Conservation (phyloP, 495 filamentous ascomycete genomes). For the Tuber umbilicatum region DNA sequence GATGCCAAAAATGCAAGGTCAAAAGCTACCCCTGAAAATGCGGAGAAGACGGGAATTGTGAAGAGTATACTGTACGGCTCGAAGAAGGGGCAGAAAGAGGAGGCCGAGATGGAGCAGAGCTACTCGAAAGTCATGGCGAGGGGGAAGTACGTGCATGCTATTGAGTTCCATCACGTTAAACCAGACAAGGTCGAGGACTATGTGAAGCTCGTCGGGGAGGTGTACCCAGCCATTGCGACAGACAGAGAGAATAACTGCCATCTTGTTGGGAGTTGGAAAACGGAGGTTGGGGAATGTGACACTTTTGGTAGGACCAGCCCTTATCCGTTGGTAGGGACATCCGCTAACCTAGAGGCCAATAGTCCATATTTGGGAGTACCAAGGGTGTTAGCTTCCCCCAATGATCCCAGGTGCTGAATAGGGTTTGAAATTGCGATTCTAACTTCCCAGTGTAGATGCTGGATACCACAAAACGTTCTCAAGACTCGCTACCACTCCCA, state of each 20-base stretch:
- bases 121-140: conserved; percentile 90
- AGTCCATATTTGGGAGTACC: conserved; percentile 99
- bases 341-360: conserved; percentile 12
- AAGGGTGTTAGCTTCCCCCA: conserved; percentile 59
- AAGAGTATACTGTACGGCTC: conserved; percentile 86
- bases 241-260: conserved; percentile 83
- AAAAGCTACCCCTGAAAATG: conserved; percentile 53
- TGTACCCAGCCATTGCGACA: conserved; percentile 82
- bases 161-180: conserved; percentile 94
- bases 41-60: conserved; percentile 25
- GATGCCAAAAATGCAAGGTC: conserved; percentile 71
- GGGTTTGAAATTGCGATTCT: not conserved
- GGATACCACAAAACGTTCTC: conserved; percentile 91
- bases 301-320: conserved; percentile 70
- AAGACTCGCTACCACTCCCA: conserved; percentile 68
- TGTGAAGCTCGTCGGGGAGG: conserved; percentile 78
- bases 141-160: conserved; percentile 96
- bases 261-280: conserved; percentile 95
- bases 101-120: conserved; percentile 87
- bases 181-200: conserved; percentile 95
- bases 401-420: not conserved
- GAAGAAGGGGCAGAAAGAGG: conserved; percentile 83
- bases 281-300: conserved; percentile 95
- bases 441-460: conserved; percentile 44
- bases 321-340: conserved; percentile 1